Evolutionary conservation across 768 basidiomycete species (phyloP).

Genomic region (Holtermanniella nyarrowii): DNA sequence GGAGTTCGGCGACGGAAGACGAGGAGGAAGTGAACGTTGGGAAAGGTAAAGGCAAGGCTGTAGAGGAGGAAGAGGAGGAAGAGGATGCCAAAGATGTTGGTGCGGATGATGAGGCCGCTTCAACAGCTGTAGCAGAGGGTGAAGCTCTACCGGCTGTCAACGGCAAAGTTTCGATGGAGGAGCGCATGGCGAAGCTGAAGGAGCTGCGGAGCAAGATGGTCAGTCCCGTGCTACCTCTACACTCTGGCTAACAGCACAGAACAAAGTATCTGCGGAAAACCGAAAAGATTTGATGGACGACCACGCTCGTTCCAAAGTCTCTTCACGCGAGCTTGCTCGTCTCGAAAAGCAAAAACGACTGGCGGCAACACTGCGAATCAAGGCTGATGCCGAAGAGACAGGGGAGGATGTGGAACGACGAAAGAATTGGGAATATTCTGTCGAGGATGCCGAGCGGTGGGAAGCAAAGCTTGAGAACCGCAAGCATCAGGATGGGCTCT

Average conservation of each 20-base stretch:
- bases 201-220: constrained; percentile 72
- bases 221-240: constrained; percentile 28
- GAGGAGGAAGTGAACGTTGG: constrained; percentile 6
- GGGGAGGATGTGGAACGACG: constrained; percentile 86
- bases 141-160: constrained; percentile 7
- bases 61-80: constrained; percentile 7
- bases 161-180: constrained; percentile 49
- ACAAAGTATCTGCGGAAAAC: constrained; percentile 68
- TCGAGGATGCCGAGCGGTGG: constrained; percentile 95
- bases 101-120: constrained; percentile 27
- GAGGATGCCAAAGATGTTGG: constrained; percentile 13
- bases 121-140: constrained; percentile 36
- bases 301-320: constrained; percentile 62
- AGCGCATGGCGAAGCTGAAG: constrained; percentile 66
- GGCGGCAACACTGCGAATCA: constrained; percentile 71
- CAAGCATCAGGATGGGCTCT: constrained; percentile 59
- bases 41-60: constrained; percentile 3
- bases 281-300: constrained; percentile 78
- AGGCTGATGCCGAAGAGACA: constrained; percentile 76
- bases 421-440: constrained; percentile 90
- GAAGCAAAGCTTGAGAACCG: constrained; percentile 61
- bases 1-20: constrained; percentile 6
- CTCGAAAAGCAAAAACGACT: constrained; percentile 83
- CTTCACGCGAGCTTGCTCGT: constrained; percentile 67
- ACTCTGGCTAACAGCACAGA: constrained; percentile 45